Conservation (phyloP, 306 rosid genomes). For the Lathyrus tuberosus region DNA sequence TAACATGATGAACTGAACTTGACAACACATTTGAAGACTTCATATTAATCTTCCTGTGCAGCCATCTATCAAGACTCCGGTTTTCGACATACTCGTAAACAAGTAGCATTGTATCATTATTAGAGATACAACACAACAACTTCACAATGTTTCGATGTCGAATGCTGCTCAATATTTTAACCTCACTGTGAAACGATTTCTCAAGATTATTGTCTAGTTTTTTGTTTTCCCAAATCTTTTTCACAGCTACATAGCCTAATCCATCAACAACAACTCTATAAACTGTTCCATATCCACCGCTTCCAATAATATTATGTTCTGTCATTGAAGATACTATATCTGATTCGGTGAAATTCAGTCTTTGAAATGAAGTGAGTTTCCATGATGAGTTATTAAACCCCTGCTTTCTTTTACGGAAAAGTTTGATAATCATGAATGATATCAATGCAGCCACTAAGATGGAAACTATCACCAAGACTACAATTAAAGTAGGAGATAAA, state of each 20-base stretch:
- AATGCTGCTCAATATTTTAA: constrained; percentile 64
- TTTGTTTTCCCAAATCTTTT: constrained; percentile 56
- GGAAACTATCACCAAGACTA: constrained; percentile 34
- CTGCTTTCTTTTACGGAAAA: constrained; percentile 42
- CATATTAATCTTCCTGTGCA: constrained; percentile 44
- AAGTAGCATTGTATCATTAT: constrained; percentile 63
- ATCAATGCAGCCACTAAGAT: constrained; percentile 32
- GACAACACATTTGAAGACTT: constrained; percentile 37
- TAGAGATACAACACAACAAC: constrained; percentile 65
- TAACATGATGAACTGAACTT: constrained; percentile 31
- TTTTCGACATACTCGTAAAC: constrained; percentile 73
- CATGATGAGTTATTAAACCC: constrained; percentile 48
- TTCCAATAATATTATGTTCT: constrained; percentile 61
- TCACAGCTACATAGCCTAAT: constrained; percentile 63
- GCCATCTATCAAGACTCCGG: constrained; percentile 77
- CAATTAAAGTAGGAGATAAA: constrained; percentile 50
- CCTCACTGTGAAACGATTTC: constrained; percentile 74
- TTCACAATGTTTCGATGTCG: constrained; percentile 83
- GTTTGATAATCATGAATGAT: constrained; percentile 35
- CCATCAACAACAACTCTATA: constrained; percentile 56
- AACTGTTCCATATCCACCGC: constrained; percentile 85
- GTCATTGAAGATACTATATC: constrained; percentile 57
- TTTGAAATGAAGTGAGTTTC: constrained; percentile 76
- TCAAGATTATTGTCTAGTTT: constrained; percentile 68
- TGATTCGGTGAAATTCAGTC: constrained; percentile 58